Evolutionary conservation across 495 filamentous ascomycete genomes (phyloP).

Genomic region (Patellaria atrata): DNA sequence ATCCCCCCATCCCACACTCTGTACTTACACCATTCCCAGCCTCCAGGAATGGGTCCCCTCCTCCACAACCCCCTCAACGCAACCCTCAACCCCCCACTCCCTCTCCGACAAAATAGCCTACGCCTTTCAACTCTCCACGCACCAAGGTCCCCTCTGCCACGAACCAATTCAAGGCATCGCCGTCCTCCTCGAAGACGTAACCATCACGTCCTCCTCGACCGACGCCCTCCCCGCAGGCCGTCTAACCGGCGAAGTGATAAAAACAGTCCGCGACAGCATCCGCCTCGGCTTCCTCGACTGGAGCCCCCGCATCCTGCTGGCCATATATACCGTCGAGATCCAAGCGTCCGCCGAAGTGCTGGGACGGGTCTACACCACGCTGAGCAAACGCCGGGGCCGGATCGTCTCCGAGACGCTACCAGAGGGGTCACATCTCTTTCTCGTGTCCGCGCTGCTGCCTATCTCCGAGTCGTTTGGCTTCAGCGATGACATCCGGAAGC

Average conservation of each 20-base stretch:
- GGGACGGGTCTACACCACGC: slow-evolving; percentile 83
- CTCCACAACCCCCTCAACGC: slow-evolving; percentile 24
- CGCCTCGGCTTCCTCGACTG: slow-evolving; percentile 83
- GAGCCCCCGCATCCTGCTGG: slow-evolving; percentile 81
- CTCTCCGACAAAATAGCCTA: slow-evolving; percentile 83
- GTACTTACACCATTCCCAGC: slow-evolving; percentile 18
- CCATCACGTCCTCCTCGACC: slow-evolving; percentile 40
- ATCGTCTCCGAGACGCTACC: slow-evolving; percentile 85
- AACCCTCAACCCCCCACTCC: slow-evolving; percentile 48
- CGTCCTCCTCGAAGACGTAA: slow-evolving; percentile 75
- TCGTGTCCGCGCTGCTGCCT: slow-evolving; percentile 70
- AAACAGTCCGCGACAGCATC: slow-evolving; percentile 73
- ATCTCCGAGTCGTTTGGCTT: slow-evolving; percentile 95
- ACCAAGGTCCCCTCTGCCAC: slow-evolving; percentile 78
- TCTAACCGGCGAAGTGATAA: slow-evolving; percentile 81
- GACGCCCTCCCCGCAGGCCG: slow-evolving; percentile 68
- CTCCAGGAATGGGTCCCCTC: slow-evolving; percentile 16
- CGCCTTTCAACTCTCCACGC: slow-evolving; percentile 85
- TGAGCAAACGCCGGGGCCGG: slow-evolving; percentile 77
- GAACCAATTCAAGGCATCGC: slow-evolving; percentile 90
- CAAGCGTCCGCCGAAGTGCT: slow-evolving; percentile 95
- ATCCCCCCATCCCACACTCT: not conserved
- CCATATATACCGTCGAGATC: slow-evolving; percentile 98
- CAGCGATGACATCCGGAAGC: slow-evolving; percentile 85
- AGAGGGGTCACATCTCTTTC: slow-evolving; percentile 93